Percentiles rank a stretch among this genome's conserved stretches.
Conservation (phyloP, 2,329 filamentous ascomycete species). For the Pleurostoma richardsiae region DNA sequence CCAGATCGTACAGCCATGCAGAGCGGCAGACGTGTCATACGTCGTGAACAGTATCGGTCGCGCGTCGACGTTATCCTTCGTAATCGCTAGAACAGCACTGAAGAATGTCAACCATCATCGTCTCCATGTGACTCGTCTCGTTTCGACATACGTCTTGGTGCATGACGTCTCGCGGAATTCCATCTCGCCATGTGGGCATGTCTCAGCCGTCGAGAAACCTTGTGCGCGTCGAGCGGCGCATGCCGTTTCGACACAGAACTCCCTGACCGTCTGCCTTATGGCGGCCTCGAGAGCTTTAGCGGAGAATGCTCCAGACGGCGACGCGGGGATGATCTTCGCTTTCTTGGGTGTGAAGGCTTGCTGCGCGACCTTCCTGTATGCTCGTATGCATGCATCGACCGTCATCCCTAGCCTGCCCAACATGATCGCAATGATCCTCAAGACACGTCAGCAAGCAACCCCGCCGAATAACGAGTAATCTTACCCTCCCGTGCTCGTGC, state of each 20-base stretch:
- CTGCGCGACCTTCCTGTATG: constrained; percentile 11
- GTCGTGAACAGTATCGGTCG: constrained; percentile 18
- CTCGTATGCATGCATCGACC: constrained; percentile 15
- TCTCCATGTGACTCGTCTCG: too few relatives aligned
- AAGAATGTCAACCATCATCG: constrained; percentile 1
- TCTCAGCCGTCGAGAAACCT: constrained; percentile 4
- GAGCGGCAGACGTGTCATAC: constrained; percentile 13
- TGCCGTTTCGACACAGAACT: constrained; percentile 9
- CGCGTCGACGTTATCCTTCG: constrained; percentile 19
- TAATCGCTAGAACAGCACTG: constrained; percentile 19
- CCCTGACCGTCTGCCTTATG: constrained; percentile 12
- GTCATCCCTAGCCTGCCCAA: constrained; percentile 18
- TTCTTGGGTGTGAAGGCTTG: constrained; percentile 15
- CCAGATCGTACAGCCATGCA: constrained; percentile 19
- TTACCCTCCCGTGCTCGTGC: constrained; percentile 22
- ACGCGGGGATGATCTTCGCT: constrained; percentile 4
- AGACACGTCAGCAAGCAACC: not conserved
- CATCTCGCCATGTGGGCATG: constrained; percentile 14
- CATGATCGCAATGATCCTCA: constrained; percentile 21
- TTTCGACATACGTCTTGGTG: constrained; percentile 15
- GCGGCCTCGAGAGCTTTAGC: constrained; percentile 16
- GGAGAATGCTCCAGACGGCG: constrained; percentile 15
- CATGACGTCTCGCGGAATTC: constrained; percentile 14
- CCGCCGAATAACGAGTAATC: too few relatives aligned
- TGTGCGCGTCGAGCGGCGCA: constrained; percentile 5